Evolutionary conservation across 2,329 filamentous ascomycete species (phyloP).

Genomic region (Nemania sp.): DNA sequence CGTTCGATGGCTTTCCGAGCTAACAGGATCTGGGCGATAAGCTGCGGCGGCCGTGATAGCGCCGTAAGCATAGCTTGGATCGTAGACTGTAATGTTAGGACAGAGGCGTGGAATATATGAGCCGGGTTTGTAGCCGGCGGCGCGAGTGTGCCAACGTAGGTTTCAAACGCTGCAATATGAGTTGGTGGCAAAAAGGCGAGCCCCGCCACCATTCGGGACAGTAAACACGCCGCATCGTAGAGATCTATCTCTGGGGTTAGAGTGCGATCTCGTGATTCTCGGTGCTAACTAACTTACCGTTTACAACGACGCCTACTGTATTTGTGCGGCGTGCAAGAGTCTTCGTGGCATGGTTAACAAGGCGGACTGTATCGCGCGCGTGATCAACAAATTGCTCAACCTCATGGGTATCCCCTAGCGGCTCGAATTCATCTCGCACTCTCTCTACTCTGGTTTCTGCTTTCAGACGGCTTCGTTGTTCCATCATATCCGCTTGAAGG

Average conservation of each 20-base stretch:
- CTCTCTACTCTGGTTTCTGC: slow-evolving; percentile 84
- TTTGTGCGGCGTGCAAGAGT: slow-evolving; percentile 85
- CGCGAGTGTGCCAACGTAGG: slow-evolving; percentile 74
- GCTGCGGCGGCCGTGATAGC: slow-evolving; percentile 80
- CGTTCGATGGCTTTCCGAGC: slow-evolving; percentile 83
- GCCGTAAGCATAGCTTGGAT: slow-evolving; percentile 84
- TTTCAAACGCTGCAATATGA: slow-evolving; percentile 77
- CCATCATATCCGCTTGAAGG: slow-evolving; percentile 89
- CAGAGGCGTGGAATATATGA: slow-evolving; percentile 76
- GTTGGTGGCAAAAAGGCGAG: slow-evolving; percentile 75
- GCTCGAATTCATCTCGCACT: slow-evolving; percentile 88
- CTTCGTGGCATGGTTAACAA: slow-evolving; percentile 84
- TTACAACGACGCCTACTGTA: slow-evolving; percentile 72
- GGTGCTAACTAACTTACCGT: slow-evolving; percentile 60
- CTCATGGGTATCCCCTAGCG: slow-evolving; percentile 84
- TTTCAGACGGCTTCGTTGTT: slow-evolving; percentile 87
- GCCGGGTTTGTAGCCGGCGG: slow-evolving; percentile 80
- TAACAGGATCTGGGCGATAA: slow-evolving; percentile 81
- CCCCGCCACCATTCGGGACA: slow-evolving; percentile 65
- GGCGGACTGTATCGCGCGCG: slow-evolving; percentile 88
- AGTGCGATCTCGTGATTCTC: neutral
- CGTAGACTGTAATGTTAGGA: slow-evolving; percentile 85
- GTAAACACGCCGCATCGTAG: slow-evolving; percentile 71
- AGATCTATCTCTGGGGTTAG: slow-evolving; percentile 65
- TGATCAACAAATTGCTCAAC: slow-evolving; percentile 94